Evolutionary conservation across 371 early-diverging fungal species (phyloP).

Genomic region (Mucor sp.): DNA sequence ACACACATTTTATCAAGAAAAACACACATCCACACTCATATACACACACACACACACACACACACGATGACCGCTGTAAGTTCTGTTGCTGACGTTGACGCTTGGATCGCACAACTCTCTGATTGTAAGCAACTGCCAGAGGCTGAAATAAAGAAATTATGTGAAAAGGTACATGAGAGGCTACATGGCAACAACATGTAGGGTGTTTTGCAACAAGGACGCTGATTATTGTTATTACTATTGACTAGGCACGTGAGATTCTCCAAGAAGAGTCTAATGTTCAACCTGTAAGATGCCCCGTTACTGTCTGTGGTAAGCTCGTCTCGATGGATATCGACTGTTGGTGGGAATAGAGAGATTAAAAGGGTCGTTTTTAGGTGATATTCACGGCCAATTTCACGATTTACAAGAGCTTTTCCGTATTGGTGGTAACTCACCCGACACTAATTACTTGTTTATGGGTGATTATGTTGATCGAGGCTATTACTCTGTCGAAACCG

Average conservation of each 20-base stretch:
- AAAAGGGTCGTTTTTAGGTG: conserved; percentile 38
- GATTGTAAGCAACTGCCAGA: conserved; percentile 93
- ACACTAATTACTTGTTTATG: conserved; percentile 99
- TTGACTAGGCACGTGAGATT: conserved; percentile 82
- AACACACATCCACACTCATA: too few species aligned
- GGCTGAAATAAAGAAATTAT: conserved; percentile 91
- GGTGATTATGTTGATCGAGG: conserved; percentile 99
- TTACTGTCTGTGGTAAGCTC: conserved; percentile 90
- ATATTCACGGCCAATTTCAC: conserved; percentile 99
- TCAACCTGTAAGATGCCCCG: conserved; percentile 93
- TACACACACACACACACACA: conserved; percentile 2
- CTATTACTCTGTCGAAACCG: conserved; percentile 97
- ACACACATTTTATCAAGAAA: background rate
- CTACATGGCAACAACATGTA: background rate
- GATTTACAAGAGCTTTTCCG: conserved; percentile 98
- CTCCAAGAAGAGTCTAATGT: conserved; percentile 95
- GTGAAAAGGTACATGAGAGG: conserved; percentile 76
- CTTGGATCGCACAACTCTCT: conserved; percentile 89
- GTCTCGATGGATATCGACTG: background rate
- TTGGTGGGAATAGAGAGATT: background rate
- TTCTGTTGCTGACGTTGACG: conserved; percentile 66
- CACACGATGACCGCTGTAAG: conserved; percentile 42
- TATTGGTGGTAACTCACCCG: conserved; percentile 97
- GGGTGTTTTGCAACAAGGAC: background rate
- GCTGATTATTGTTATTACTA: background rate